These are phyloP conservation scores for Mycosarcoma mackinlayi DNA, from an alignment of 1,284 basidiomycete genomes.

Conservation along the genomic window DNA sequence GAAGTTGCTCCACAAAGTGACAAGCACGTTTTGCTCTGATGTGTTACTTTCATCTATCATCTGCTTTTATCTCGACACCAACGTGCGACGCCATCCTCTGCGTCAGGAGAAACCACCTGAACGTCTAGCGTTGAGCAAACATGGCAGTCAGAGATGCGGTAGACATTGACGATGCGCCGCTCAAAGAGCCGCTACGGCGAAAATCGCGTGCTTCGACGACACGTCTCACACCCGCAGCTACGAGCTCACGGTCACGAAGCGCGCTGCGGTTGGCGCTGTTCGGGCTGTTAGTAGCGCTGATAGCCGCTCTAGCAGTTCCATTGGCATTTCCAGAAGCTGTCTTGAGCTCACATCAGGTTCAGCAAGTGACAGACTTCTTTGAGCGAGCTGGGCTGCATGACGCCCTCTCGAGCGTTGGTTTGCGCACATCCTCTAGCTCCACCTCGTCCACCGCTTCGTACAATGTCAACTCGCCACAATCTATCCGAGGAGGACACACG, in stretches of 20 bases:
- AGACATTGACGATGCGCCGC: background rate
- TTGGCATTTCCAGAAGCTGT: conserved; percentile 36
- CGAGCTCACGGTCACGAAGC: background rate
- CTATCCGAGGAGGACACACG: conserved; percentile 68
- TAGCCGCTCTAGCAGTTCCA: conserved; percentile 9
- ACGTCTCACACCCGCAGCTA: background rate
- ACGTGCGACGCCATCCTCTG: too few species aligned
- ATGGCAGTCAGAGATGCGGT: background rate
- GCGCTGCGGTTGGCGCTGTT: conserved; percentile 12
- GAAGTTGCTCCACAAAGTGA: background rate
- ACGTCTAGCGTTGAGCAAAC: background rate
- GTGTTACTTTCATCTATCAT: too few species aligned
- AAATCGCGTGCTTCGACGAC: background rate
- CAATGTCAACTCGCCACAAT: background rate
- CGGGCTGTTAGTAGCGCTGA: background rate
- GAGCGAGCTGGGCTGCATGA: conserved; percentile 10
- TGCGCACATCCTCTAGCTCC: background rate
- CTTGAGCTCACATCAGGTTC: conserved; percentile 21
- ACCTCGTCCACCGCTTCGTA: background rate
- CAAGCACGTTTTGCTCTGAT: too few species aligned
- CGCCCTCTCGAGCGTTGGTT: background rate
- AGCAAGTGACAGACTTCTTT: conserved; percentile 48
- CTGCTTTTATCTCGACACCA: too few species aligned
- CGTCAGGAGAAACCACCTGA: too few species aligned
- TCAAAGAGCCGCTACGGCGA: background rate